Evolutionary conservation across 2,329 filamentous ascomycete species (phyloP).

Genomic region (Colletotrichum liaoningense): DNA sequence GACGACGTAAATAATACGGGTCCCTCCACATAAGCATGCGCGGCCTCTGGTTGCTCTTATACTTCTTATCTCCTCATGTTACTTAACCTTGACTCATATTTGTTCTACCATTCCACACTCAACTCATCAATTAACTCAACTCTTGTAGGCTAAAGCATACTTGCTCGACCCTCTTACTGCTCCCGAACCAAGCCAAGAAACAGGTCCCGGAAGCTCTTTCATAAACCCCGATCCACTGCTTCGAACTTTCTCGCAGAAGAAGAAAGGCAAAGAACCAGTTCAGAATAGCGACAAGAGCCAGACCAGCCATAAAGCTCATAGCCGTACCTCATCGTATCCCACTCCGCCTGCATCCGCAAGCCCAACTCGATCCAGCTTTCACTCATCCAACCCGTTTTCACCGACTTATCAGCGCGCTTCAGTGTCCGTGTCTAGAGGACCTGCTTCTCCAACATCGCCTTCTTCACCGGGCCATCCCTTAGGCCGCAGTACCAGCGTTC

Average conservation of each 20-base stretch:
- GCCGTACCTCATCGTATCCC: conserved; percentile 42
- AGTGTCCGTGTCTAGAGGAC: conserved; percentile 38
- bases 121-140: conserved; percentile 8
- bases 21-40: conserved; percentile 25
- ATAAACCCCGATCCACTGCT: conserved; percentile 47
- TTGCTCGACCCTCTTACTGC: conserved; percentile 77
- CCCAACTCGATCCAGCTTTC: conserved; percentile 59
- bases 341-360: conserved; percentile 67
- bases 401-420: conserved; percentile 44
- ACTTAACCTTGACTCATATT: not conserved
- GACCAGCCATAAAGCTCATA: conserved; percentile 21
- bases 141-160: conserved; percentile 69
- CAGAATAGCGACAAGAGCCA: conserved; percentile 7
- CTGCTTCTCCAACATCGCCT: conserved; percentile 30
- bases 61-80: conserved; percentile 5
- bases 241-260: conserved; percentile 40
- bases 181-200: conserved; percentile 75
- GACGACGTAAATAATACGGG: conserved; percentile 38
- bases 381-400: conserved; percentile 57
- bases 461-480: conserved; percentile 36
- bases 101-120: not conserved
- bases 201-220: conserved; percentile 71
- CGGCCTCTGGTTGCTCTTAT: conserved; percentile 13
- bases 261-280: conserved; percentile 34
- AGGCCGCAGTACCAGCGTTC: conserved; percentile 40